phyloP scores from a whole-genome alignment of 768 basidiomycete genomes.

The Chalciporus piperatus region DNA sequence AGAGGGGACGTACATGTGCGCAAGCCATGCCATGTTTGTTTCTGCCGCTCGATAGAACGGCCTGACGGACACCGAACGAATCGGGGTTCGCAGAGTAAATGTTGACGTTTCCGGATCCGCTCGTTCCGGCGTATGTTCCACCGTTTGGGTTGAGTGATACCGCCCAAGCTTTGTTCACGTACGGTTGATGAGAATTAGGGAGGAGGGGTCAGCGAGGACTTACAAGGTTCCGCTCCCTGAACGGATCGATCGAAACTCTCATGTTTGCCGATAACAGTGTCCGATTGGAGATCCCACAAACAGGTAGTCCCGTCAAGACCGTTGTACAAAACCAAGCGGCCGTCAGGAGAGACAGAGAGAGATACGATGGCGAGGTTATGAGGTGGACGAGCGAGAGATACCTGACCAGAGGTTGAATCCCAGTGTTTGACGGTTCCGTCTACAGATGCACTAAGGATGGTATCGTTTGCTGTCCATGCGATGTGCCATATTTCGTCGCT shows the following conservation, averaged over 20 bases:
- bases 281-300: conserved; percentile 68
- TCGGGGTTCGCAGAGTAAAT: conserved; percentile 67
- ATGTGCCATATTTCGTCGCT: conserved; percentile 78
- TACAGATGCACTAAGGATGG: conserved; percentile 67
- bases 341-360: conserved; percentile 67
- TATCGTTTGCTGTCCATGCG: conserved; percentile 65
- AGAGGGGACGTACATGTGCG: conserved; percentile 51
- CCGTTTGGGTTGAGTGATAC: conserved; percentile 77
- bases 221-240: conserved; percentile 65
- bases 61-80: conserved; percentile 65
- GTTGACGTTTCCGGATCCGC: conserved; percentile 65
- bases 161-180: conserved; percentile 61
- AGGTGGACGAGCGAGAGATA: conserved; percentile 55
- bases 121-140: conserved; percentile 72
- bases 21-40: conserved; percentile 78
- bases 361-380: conserved; percentile 87
- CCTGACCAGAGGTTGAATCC: conserved; percentile 65
- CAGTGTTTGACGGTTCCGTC: conserved; percentile 77
- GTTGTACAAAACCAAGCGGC: conserved; percentile 68
- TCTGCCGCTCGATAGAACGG: conserved; percentile 61
- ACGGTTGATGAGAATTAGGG: not conserved
- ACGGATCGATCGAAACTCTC: conserved; percentile 70
- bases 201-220: conserved; percentile 26
- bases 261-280: conserved; percentile 57
- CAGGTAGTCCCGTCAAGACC: conserved; percentile 81